Base-by-base conservation (phyloP, 495 filamentous ascomycete species). In the Hypoxylon trugodes region DNA sequence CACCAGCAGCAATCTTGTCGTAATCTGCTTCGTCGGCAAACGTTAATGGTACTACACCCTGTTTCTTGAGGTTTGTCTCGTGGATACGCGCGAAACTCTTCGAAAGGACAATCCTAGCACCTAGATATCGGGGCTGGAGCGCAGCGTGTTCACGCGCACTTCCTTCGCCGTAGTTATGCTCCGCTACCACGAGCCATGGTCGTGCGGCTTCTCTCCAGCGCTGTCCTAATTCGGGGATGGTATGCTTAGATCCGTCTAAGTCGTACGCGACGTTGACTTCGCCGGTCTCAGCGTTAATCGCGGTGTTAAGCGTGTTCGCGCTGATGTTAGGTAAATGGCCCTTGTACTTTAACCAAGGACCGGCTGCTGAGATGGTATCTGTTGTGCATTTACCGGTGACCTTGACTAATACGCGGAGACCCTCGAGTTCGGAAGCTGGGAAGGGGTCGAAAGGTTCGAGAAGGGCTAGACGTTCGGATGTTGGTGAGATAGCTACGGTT, bases 21-120 rank as follows among this genome's bases (percentile, higher is more conserved):
- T 98, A 98, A 72, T 98, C 96, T n/a, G 77, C 79, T 70, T 90
- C 90, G 69, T 95, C 82, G 1, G 78, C 90, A 69, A 98, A 96
- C 0, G 90, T 96, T 59, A 98, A 77, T 0, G 95, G 95, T 16
- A 97, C 92, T 12, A 98, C 89, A 57, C 95, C 95, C 80, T 98
- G 95, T 82, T 98, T 98, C 87, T 98, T 98, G 25, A 98, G 79
- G 77, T 98, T 98, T 13, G 95, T 97, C 82, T 98, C 96, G 79
- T 98, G 95, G 75, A 98, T 98, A 37, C 95, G 84, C 2, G 95
- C 95, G 73, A 98, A 98, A 72, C 82, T 87, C 83, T 98, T 98
- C 52, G 89, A 82, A 19, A 98, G 85, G 40, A 98, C 91, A 66
- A 97, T 76, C 12, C 94, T 82, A 28, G 91, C 92, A 46, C 95